phyloP scores from a whole-genome alignment of 352 stramenopile genomes.

The Phytophthora sansomeana region DNA sequence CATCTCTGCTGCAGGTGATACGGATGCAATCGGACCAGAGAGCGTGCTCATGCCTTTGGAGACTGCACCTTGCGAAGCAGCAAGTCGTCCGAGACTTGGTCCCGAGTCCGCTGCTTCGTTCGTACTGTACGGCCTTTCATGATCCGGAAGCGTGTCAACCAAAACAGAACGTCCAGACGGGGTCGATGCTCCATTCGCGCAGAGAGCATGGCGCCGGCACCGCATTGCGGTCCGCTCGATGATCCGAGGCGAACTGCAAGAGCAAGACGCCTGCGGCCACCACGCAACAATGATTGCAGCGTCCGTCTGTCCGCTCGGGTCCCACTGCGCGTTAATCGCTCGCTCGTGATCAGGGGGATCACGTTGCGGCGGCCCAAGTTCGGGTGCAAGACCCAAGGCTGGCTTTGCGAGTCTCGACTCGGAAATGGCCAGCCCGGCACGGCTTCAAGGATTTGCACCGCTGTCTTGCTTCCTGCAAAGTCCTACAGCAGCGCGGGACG shows the following conservation, averaged over 20 bases:
- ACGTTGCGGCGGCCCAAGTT: no score
- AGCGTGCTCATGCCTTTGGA: not conserved
- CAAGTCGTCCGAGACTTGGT: no score
- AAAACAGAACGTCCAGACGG: slow-evolving; percentile 9
- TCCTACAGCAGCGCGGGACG: not conserved
- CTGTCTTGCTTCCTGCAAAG: slow-evolving; percentile 5
- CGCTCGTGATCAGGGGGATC: slow-evolving; percentile 1
- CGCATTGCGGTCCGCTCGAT: slow-evolving; percentile 4
- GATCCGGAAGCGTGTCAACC: slow-evolving; percentile 8
- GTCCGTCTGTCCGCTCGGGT: slow-evolving; percentile 14
- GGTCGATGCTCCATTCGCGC: not conserved
- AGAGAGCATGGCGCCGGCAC: slow-evolving; percentile 13
- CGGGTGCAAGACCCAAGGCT: no score
- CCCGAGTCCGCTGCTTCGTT: no score
- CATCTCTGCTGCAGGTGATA: not conserved
- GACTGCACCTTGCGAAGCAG: no score
- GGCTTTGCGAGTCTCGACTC: no score
- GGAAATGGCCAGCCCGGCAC: slow-evolving; percentile 8
- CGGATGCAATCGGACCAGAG: not conserved
- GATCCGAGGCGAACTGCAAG: slow-evolving; percentile 24
- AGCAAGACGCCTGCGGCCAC: slow-evolving; percentile 1
- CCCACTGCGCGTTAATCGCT: slow-evolving; percentile 27
- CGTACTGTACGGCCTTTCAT: slow-evolving; percentile 6
- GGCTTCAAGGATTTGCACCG: slow-evolving; percentile 17
- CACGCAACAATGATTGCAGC: slow-evolving; percentile 23